Conservation (phyloP, 768 basidiomycete species). For the Lactifluus pinguis region DNA sequence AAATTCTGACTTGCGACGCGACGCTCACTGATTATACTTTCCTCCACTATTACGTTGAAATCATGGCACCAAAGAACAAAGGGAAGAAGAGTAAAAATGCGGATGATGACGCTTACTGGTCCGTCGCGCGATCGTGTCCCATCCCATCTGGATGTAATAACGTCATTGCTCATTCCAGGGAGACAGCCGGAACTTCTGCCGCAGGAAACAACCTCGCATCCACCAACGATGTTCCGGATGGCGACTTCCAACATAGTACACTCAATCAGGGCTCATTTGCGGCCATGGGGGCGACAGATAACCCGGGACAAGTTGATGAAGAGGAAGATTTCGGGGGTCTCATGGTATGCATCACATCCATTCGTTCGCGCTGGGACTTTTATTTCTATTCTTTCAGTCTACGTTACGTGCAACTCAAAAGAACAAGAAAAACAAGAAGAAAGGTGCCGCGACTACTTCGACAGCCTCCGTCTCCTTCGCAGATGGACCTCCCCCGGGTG, state of each 20-base stretch:
- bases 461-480: conserved; percentile 21
- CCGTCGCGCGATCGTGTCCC: conserved; percentile 13
- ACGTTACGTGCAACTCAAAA: conserved; percentile 48
- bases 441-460: conserved; percentile 22
- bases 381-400: conserved; percentile 35
- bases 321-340: conserved; percentile 67
- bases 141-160: conserved; percentile 14
- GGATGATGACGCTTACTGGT: conserved; percentile 83
- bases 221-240: conserved; percentile 31
- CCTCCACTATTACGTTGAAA: not conserved
- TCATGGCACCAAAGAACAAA: conserved; percentile 62
- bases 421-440: conserved; percentile 48
- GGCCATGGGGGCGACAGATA: conserved; percentile 36
- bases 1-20: not conserved
- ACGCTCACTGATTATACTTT: not conserved
- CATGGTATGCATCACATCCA: conserved; percentile 44
- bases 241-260: conserved; percentile 29
- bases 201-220: conserved; percentile 31
- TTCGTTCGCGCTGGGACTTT: not conserved
- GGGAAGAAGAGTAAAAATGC: conserved; percentile 82
- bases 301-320: conserved; percentile 32
- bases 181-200: conserved; percentile 51
- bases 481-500: conserved; percentile 22
- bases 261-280: conserved; percentile 35
- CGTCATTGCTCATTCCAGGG: conserved; percentile 34